Evolutionary conservation across 371 early-diverging fungal species (phyloP), one percentile per base, ranked within the genome.

Genomic region (Neoconidiobolus thromboides): DNA sequence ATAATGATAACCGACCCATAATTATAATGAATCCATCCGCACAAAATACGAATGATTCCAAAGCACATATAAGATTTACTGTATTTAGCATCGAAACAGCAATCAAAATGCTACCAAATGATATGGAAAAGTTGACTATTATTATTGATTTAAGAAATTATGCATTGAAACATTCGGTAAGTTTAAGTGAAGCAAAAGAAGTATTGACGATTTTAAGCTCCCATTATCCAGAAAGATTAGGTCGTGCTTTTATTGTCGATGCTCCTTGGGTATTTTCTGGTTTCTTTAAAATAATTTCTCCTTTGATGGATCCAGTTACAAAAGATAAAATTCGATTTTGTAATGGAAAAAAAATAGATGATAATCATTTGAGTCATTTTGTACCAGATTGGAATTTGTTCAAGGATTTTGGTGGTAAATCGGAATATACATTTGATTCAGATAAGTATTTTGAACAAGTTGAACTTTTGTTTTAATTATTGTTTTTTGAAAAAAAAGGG

Each of bases 281-380:
- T 44, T 82, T 87, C 38, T 89, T 83, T 63, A 81, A 79, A 65
- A 39, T 90, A 26, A 75, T 93, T 40, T 77, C 84, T 3, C 92
- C 92, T 0, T 91, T 92, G 62, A 76, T 94, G 63, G 91, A 94
- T 66, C 89, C 91, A 6, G 86, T 91, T 47, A 92, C 93, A n/a
- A 80, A 79, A 54, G 69, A 71, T 26, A 94, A 93, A 64, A 78
- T 93, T 55, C 77, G 84, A 37, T 89, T 94, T 68, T 84, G 85
- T n/a, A 78, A 85, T 55, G 71, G 76, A 58, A 74, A 79, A 48
- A 70, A 73, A n/a, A 57, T 26, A 15, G 57, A 42, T 57, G 41
- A 43, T 10, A 42, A 40, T 37, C 3, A 46, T 6, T 37, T 57
- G 5, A 43, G n/a, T 26, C 43, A 57, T 37, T 57, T 43, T 15